phyloP scores from a whole-genome alignment of 345 rosid genomes.

The Psidium guajava region DNA sequence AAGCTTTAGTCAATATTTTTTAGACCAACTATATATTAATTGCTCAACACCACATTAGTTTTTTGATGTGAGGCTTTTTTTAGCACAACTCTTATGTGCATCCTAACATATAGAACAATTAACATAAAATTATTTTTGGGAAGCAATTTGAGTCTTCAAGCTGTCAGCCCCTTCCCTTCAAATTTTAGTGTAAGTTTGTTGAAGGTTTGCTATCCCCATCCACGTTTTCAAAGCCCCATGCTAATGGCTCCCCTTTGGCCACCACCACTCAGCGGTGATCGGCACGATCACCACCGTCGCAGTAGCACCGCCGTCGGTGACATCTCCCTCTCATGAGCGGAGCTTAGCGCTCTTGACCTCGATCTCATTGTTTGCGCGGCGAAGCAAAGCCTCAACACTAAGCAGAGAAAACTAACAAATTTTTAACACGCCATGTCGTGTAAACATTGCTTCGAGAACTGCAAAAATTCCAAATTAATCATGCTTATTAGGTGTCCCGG shows the following conservation, averaged over 20 bases:
- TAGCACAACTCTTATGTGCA: too few relatives aligned
- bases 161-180: neutral
- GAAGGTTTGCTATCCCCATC: too few relatives aligned
- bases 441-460: neutral
- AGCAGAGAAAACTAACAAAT: neutral
- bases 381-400: neutral
- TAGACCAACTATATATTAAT: too few relatives aligned
- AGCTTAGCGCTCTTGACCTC: neutral
- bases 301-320: accelerated
- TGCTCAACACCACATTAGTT: too few relatives aligned
- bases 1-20: too few relatives aligned
- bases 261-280: neutral
- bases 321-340: neutral
- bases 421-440: neutral
- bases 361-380: neutral
- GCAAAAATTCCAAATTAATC: neutral
- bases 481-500: neutral
- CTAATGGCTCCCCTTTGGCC: neutral
- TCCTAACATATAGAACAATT: too few relatives aligned
- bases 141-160: neutral
- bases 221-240: neutral
- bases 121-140: neutral
- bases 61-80: too few relatives aligned
- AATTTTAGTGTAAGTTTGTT: neutral
- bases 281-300: neutral